Percentiles rank a stretch among this genome's conserved stretches.
phyloP scores from a whole-genome alignment of 1,139 yeast species.

The Yamadazyma siamensis region DNA sequence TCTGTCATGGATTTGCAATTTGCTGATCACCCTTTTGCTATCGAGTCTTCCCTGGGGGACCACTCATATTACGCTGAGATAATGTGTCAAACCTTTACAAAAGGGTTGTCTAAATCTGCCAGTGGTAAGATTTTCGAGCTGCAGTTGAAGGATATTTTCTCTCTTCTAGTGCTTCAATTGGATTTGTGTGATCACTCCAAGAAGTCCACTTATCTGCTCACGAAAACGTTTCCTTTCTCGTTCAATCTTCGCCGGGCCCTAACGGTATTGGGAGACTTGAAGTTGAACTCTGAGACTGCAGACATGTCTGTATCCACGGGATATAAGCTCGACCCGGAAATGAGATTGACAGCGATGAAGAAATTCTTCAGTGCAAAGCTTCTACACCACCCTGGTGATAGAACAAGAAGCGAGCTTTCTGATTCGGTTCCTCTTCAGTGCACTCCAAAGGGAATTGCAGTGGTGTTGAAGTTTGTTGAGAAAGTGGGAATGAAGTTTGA shows the following conservation, averaged over 20 bases:
- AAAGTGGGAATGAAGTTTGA: slow-evolving; percentile 49
- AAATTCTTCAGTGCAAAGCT: slow-evolving; percentile 65
- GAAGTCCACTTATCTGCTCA: slow-evolving; percentile 11
- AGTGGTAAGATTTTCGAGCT: slow-evolving; percentile 50
- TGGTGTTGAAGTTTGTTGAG: slow-evolving; percentile 59
- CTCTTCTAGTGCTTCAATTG: slow-evolving; percentile 49
- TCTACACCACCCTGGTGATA: slow-evolving; percentile 72
- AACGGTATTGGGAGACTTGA: slow-evolving; percentile 45
- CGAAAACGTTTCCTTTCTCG: slow-evolving; percentile 42
- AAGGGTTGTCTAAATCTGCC: slow-evolving; percentile 38
- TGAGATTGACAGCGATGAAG: slow-evolving; percentile 50
- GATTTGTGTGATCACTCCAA: slow-evolving; percentile 25
- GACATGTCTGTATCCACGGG: slow-evolving; percentile 58
- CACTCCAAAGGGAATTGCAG: slow-evolving; percentile 85
- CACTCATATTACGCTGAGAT: slow-evolving; percentile 3
- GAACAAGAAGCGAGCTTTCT: slow-evolving; percentile 42
- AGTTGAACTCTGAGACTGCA: slow-evolving; percentile 44
- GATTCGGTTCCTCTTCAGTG: slow-evolving; percentile 50
- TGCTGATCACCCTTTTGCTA: no score
- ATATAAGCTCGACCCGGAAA: slow-evolving; percentile 52
- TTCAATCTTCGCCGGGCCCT: slow-evolving; percentile 57
- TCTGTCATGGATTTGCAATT: no score
- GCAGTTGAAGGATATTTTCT: slow-evolving; percentile 57
- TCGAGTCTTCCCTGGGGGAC: no score
- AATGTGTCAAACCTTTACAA: slow-evolving; percentile 10